Percentiles rank a stretch among this genome's conserved stretches.
Conservation (phyloP, 225 moss, liverwort and hornwort genomes). For the Polytrichum formosum region DNA sequence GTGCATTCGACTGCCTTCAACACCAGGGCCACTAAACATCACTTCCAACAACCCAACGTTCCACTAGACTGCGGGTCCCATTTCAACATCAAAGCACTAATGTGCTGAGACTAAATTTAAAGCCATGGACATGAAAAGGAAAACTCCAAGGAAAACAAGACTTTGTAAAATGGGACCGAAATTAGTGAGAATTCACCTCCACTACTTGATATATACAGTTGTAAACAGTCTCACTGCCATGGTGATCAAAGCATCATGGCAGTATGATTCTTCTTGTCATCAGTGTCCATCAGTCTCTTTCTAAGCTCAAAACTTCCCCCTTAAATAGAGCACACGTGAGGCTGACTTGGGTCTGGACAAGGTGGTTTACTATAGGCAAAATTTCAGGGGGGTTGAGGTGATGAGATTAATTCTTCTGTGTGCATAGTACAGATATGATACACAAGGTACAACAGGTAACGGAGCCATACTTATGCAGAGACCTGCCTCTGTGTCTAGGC, state of each 20-base stretch:
- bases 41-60: too few relatives aligned
- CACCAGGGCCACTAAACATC: too few relatives aligned
- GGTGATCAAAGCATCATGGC: slow-evolving; percentile 12
- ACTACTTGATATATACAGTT: slow-evolving; percentile 19
- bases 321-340: too few relatives aligned
- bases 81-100: too few relatives aligned
- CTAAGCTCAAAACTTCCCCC: slow-evolving; percentile 27
- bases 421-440: slow-evolving; percentile 33
- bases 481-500: slow-evolving; percentile 41
- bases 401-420: slow-evolving; percentile 23
- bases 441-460: slow-evolving; percentile 39
- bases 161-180: too few relatives aligned
- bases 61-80: too few relatives aligned
- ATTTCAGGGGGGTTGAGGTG: slow-evolving; percentile 34
- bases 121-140: too few relatives aligned
- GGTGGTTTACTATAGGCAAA: slow-evolving; percentile 23
- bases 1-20: too few relatives aligned
- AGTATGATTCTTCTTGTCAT: slow-evolving; percentile 14
- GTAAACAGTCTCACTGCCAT: slow-evolving; percentile 15
- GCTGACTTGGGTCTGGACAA: not conserved
- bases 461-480: slow-evolving; percentile 42
- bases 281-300: slow-evolving; percentile 32
- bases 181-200: not conserved
- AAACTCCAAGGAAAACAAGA: too few relatives aligned
- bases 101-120: too few relatives aligned